Evolutionary conservation across 176 grass and related monocot genomes (phyloP).

Genomic region (Phyllostachys edulis): DNA sequence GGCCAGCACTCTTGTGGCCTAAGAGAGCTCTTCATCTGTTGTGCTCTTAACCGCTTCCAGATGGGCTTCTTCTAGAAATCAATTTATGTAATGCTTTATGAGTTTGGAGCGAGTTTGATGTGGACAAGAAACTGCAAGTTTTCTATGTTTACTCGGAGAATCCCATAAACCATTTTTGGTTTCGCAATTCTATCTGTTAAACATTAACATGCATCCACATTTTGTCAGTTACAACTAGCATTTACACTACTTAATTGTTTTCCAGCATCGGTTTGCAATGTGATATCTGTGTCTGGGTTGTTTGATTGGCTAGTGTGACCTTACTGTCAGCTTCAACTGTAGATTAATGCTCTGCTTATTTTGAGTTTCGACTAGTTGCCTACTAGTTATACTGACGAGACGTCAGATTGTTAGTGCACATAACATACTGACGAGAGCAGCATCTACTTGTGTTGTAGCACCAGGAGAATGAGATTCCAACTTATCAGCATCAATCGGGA

Average conservation of each 20-base stretch:
- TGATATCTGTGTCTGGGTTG: neutral
- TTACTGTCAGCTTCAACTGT: neutral
- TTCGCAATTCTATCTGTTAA: conserved; percentile 36
- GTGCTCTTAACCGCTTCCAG: neutral
- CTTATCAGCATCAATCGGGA: too few relatives aligned
- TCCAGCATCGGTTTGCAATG: neutral
- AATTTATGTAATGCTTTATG: conserved; percentile 47
- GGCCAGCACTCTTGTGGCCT: conserved; percentile 83
- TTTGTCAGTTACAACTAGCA: neutral
- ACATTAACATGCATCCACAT: conserved; percentile 14
- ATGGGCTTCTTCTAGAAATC: conserved; percentile 39
- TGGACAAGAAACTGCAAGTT: conserved; percentile 39
- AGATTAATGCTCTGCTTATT: neutral
- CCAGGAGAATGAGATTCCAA: too few relatives aligned
- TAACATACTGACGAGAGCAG: neutral
- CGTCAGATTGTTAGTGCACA: neutral
- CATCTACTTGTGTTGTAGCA: too few relatives aligned
- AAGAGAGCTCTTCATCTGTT: conserved; percentile 31
- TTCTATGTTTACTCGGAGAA: conserved; percentile 47
- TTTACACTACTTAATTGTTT: neutral
- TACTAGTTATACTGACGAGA: neutral
- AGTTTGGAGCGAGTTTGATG: conserved; percentile 35
- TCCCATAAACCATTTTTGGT: conserved; percentile 47
- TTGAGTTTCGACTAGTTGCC: neutral
- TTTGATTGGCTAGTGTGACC: neutral